Evolutionary conservation across 257 asterid genomes (phyloP).

Genomic region (Cordia subcordata): DNA sequence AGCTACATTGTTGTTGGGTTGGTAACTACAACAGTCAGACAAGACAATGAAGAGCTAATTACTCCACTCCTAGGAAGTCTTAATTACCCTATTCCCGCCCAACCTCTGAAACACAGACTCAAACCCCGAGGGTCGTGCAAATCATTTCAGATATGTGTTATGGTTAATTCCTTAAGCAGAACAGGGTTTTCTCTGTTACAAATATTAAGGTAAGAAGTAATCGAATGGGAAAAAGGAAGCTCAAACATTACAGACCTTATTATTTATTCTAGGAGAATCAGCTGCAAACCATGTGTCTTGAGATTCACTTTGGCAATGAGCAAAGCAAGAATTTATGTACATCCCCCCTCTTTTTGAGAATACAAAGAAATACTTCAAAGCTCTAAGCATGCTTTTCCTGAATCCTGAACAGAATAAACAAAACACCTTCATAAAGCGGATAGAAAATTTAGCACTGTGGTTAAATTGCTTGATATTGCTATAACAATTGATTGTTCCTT

Average conservation of each 20-base stretch:
- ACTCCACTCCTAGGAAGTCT: too few species aligned
- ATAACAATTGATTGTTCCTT: too few species aligned
- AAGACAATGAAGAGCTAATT: too few species aligned
- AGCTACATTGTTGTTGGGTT: too few species aligned
- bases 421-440: background rate
- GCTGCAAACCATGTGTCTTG: constrained; percentile 84
- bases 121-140: too few species aligned
- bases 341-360: constrained; percentile 78
- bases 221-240: background rate
- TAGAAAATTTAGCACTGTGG: background rate
- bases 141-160: too few species aligned
- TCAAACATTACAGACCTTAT: constrained; percentile 42
- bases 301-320: constrained; percentile 88
- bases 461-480: too few species aligned
- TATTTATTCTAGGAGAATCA: constrained; percentile 69
- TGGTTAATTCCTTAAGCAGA: too few species aligned
- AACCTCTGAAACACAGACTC: too few species aligned
- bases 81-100: too few species aligned
- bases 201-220: background rate
- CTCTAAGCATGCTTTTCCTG: constrained; percentile 68
- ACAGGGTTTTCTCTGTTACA: background rate
- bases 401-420: constrained; percentile 43
- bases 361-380: constrained; percentile 41
- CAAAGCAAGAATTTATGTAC: constrained; percentile 87
- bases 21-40: too few species aligned